Evolutionary conservation across 1,284 basidiomycete genomes (phyloP).

Genomic region (Ustilago hordei): DNA sequence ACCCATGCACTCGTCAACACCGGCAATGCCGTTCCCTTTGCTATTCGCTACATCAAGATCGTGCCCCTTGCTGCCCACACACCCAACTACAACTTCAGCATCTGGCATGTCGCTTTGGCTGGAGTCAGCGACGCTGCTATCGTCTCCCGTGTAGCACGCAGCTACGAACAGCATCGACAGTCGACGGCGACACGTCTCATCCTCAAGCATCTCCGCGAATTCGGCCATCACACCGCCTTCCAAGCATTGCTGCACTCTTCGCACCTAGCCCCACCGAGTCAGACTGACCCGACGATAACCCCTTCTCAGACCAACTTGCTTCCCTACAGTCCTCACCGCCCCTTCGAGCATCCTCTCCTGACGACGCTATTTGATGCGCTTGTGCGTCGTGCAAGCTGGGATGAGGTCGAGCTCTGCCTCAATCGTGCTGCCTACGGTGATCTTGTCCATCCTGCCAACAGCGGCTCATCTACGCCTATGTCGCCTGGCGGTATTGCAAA

Average conservation of each 20-base stretch:
- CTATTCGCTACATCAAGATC: conserved; percentile 65
- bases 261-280: conserved; percentile 27
- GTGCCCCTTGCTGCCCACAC: conserved; percentile 68
- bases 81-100: conserved; percentile 68
- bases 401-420: conserved; percentile 73
- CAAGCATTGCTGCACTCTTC: conserved; percentile 52
- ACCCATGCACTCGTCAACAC: conserved; percentile 41
- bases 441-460: conserved; percentile 20
- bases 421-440: conserved; percentile 56
- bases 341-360: conserved; percentile 78
- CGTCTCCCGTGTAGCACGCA: conserved; percentile 43
- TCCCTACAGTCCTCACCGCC: conserved; percentile 45
- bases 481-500: conserved; percentile 35
- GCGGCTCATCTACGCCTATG: conserved; percentile 34
- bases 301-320: conserved; percentile 18
- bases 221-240: conserved; percentile 79
- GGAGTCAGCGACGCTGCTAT: conserved; percentile 56
- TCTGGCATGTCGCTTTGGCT: conserved; percentile 69
- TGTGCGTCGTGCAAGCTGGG: conserved; percentile 78
- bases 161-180: conserved; percentile 61
- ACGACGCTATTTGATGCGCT: conserved; percentile 77
- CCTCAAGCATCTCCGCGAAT: conserved; percentile 82
- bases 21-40: conserved; percentile 52
- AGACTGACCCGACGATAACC: conserved; percentile 1
- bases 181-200: conserved; percentile 61